Base-by-base conservation (phyloP, 169 alveolate genomes). In the Cryptosporidium tyzzeri region DNA sequence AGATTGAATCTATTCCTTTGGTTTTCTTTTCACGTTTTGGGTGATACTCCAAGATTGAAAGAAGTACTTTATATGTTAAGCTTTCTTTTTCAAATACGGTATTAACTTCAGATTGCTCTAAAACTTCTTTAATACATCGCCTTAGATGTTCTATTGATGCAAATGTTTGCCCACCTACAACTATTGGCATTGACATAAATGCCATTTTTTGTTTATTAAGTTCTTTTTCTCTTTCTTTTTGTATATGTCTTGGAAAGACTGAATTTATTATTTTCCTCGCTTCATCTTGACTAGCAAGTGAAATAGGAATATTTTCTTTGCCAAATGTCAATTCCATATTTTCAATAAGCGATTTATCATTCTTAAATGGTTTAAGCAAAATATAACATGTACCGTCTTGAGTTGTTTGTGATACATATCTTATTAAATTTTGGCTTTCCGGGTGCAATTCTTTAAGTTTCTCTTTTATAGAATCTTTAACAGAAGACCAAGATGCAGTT, bases 181-280 rank as follows among this genome's bases (percentile, higher is more conserved):
- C 16, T 26, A 80, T 80, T 23, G 89, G 89, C 48, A 37, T 16
- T n/a, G 89, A 18, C 3, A 59, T 31, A 48, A 80, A 59, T 26
- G 68, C 48, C 74, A 58, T 67, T 80, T 39, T 80, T 62, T 80
- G 89, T 48, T 80, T 80, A 67, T 62, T 80, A 12, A 80, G 41
- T 23, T 80, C 89, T 69, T 80, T 80, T 80, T 80, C 89, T 48
- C 89, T 61, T 53, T 80, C 89, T 29, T 80, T 80, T 45, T 80
- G 89, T 16, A 80, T 80, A 44, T 80, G 89, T 45, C 62, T 80
- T 18, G 89, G 89, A 23, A 80, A 65, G 1, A 65, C 89, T 14
- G 89, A 41, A 4, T 44, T 5, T 45, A 80, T 59, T 16, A 65
- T 70, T 18, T 62, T 80, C 41, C 67, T 80, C 0, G 89, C 89